phyloP scores from a whole-genome alignment of 805 yeast genomes.

The Saccharomycopsis javanensis region DNA sequence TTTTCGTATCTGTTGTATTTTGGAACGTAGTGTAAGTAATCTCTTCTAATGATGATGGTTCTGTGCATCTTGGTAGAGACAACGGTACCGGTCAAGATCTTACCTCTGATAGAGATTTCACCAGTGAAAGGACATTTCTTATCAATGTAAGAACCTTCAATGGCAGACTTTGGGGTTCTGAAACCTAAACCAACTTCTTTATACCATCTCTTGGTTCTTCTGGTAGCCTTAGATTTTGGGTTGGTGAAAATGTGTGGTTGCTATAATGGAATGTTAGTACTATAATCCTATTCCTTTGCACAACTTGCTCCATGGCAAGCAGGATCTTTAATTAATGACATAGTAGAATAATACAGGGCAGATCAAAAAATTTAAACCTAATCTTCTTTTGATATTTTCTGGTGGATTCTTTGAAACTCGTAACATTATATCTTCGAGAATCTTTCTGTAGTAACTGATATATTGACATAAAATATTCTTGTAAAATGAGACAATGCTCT shows the following conservation, averaged over 20 bases:
- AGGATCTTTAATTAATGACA: too few species aligned
- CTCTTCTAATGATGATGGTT: constrained; percentile 99
- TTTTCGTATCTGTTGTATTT: constrained; percentile 99
- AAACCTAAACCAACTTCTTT: constrained; percentile 99
- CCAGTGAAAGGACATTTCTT: constrained; percentile 99
- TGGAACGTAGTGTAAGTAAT: constrained; percentile 99
- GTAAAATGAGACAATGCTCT: too few species aligned
- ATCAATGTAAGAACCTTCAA: constrained; percentile 98
- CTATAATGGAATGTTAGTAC: constrained; percentile 35
- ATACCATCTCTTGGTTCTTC: constrained; percentile 99
- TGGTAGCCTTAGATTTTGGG: constrained; percentile 98
- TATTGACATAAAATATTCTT: too few species aligned
- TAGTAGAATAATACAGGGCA: too few species aligned
- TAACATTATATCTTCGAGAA: too few species aligned
- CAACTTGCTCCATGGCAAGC: background rate
- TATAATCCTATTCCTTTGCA: background rate
- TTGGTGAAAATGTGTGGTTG: constrained; percentile 99
- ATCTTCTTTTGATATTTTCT: too few species aligned
- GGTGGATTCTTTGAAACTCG: too few species aligned
- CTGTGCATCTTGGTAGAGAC: constrained; percentile 99
- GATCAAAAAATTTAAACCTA: too few species aligned
- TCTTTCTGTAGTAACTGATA: too few species aligned
- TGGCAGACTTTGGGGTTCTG: constrained; percentile 99
- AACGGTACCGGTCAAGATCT: constrained; percentile 98
- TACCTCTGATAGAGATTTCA: constrained; percentile 97